Evolutionary conservation across 495 filamentous ascomycete genomes (phyloP).

Genomic region (Mycothermus thermophilus): DNA sequence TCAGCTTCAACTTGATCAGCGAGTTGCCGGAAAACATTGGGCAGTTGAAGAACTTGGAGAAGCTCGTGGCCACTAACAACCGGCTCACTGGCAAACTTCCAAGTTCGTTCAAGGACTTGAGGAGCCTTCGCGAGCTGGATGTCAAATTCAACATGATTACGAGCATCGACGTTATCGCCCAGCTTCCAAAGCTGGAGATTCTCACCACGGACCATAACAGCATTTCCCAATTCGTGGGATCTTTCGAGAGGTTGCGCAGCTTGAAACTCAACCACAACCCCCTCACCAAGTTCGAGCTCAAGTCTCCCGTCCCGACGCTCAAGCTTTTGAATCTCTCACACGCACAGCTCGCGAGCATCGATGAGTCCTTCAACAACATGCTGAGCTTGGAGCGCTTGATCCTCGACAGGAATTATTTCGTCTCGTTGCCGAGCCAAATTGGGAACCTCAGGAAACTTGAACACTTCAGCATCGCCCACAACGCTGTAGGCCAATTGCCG

Average conservation of each 20-base stretch:
- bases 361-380: slow-evolving; percentile 76
- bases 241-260: slow-evolving; percentile 69
- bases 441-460: slow-evolving; percentile 74
- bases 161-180: slow-evolving; percentile 69
- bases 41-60: slow-evolving; percentile 61
- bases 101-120: slow-evolving; percentile 50
- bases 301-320: slow-evolving; percentile 60
- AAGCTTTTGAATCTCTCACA: slow-evolving; percentile 76
- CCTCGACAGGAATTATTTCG: slow-evolving; percentile 90
- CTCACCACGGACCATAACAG: slow-evolving; percentile 81
- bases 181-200: slow-evolving; percentile 74
- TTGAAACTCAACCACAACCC: slow-evolving; percentile 85
- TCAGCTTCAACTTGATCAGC: slow-evolving; percentile 89
- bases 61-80: slow-evolving; percentile 93
- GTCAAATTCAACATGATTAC: slow-evolving; percentile 81
- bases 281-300: slow-evolving; percentile 80
- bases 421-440: slow-evolving; percentile 69
- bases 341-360: slow-evolving; percentile 74
- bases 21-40: slow-evolving; percentile 64
- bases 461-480: slow-evolving; percentile 85
- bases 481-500: slow-evolving; percentile 69
- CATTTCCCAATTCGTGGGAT: slow-evolving; percentile 73
- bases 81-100: slow-evolving; percentile 61
- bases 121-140: slow-evolving; percentile 79
- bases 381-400: slow-evolving; percentile 73